Evolutionary conservation across 164 flowering plant species (phyloP), one percentile per base, ranked within the genome.

Genomic region (Platanus orientalis): DNA sequence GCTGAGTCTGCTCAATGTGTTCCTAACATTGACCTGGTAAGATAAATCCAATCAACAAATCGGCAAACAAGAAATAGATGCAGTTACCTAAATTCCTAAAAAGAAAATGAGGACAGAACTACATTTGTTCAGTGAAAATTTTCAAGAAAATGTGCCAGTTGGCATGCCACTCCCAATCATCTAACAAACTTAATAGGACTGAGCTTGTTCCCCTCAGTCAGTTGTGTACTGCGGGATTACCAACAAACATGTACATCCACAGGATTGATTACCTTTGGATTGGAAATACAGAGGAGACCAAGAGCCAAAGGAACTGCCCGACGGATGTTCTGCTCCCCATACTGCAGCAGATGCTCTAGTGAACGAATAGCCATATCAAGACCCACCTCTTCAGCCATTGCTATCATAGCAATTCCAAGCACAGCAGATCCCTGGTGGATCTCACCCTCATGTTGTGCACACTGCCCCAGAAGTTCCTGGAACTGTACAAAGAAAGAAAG

Each of bases 361-460:
- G 99, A 92, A 36, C 99, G 98, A 72, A 95, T 95, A 26, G 97
- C 84, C 99, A 95, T 95, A 55, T 92, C 99, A 73, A 86, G 71
- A 36, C 99, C 99, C 62, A 95, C 66, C 68, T 95, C 99, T 76
- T 95, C 99, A 48, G 97, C 97, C 99, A 95, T 92, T 54, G 99
- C 92, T 12, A 92, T 87, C 90, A 95, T 87, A 58, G 98, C 99
- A 78, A 92, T 85, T 45, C 99, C 99, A 64, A 95, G 89, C 47
- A 95, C 97, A 71, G 99, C 99, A 65, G 99, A 96, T 28, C 97
- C 99, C 67, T 95, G 99, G 73, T 87, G 93, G 54, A 80, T 81
- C 77, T 92, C 97, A 63, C 89, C 88, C 75, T 92, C 90, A 77
- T 90, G 99, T 58, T 88, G 84, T 6, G 92, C 88, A 76, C 98